Base-by-base conservation (phyloP, 1,139 yeast species). In the Taphrina communis region DNA sequence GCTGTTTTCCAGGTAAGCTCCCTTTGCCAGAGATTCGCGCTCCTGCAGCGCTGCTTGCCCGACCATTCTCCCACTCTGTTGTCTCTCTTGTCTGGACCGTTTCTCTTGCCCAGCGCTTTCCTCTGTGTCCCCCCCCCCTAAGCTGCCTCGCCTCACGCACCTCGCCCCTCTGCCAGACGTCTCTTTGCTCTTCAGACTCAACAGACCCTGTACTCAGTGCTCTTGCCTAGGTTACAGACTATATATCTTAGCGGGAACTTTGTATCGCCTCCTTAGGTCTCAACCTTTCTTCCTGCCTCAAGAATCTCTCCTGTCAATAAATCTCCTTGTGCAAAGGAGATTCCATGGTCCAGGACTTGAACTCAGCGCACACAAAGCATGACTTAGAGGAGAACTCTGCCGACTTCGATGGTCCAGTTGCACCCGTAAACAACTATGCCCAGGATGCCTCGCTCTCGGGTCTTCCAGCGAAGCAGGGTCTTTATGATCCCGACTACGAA, bases 371-470 rank as follows among this genome's bases (percentile, higher is more conserved):
- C 39, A n/a, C 9, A 11, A 46, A 44, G 42, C 62, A 58, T 58
- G 62, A 58, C 52, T 39, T 39, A 41, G 62, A 58, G 62, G 52
- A 58, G 41, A 39, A 44, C 39, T 42, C 62, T 31, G 38, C 51
- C n/a, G 62, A 58, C 2, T 58, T 58, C 25, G 55, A 41, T 35
- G 67, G 61, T 17, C 66, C 69, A 41, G 66, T 46, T 39, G 71
- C 71, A 41, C 71, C 76, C 8, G 78, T 85, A 69, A 89, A 87
- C 82, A 75, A 83, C 57, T 89, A 89, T 79, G 90, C 88, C 75
- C 94, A 89, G 78, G 83, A 92, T 82, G 86, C 82, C 75, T 89
- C 97, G 11, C 94, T 98, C 97, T 97, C 97, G 31, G 86, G 90
- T 59, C 83, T 94, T 72, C 99, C 99, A 59, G 84, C 86, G 59